phyloP scores from a whole-genome alignment of 176 grass and related monocot species.

The maize (Zea mays) region DNA sequence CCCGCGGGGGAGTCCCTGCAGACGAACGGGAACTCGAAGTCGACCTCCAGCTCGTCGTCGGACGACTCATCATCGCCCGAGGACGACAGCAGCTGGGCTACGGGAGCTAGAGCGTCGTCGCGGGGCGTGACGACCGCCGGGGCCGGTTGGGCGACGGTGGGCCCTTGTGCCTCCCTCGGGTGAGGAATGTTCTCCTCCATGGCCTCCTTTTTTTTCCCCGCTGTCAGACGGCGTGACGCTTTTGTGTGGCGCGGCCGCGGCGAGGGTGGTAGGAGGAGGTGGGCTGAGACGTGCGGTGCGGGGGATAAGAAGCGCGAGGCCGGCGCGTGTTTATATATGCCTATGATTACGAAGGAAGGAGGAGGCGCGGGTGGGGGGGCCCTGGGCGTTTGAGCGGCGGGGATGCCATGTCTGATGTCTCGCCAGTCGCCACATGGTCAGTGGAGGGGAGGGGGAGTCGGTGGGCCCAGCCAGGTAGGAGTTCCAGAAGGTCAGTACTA shows the following conservation, averaged over 20 bases:
- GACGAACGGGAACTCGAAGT: constrained; percentile 77
- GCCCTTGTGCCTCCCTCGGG: not conserved
- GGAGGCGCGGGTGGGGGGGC: not conserved
- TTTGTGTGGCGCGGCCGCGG: not conserved
- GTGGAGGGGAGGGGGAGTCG: not conserved
- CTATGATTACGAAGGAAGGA: too few relatives aligned
- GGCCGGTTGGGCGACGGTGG: not conserved
- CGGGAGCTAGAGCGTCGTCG: not conserved
- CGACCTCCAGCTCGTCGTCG: constrained; percentile 7
- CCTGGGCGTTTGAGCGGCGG: not conserved
- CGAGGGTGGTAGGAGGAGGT: not conserved
- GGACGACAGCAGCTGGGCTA: not conserved
- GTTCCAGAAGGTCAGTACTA: constrained; percentile 20
- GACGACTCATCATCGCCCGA: not conserved
- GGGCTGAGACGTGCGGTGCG: not conserved
- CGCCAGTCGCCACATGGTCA: too few relatives aligned
- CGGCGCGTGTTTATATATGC: constrained; percentile 36
- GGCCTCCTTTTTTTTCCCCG: not conserved
- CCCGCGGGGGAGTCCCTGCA: constrained; percentile 40
- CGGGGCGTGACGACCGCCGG: not conserved
- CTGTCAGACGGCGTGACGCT: not conserved
- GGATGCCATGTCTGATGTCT: not conserved
- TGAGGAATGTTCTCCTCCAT: constrained; percentile 31
- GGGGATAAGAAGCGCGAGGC: constrained; percentile 16
- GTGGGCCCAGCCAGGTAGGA: not conserved